Evolutionary conservation across 140 eudicot species (phyloP).

Genomic region (Ambrosia hybrid): DNA sequence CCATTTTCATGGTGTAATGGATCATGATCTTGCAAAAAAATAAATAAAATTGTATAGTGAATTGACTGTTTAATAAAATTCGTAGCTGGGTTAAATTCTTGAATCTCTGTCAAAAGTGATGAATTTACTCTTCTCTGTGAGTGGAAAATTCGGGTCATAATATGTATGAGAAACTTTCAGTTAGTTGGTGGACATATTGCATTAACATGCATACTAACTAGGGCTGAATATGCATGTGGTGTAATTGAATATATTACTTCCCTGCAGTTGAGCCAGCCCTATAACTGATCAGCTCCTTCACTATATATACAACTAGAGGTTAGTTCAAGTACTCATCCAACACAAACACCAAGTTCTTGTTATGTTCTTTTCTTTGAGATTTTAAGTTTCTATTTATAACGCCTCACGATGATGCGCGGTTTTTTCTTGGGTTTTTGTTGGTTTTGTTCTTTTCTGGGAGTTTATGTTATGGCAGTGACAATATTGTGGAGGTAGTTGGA

Average conservation of each 20-base stretch:
- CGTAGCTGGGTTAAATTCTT: background rate
- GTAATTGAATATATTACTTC: constrained; percentile 47
- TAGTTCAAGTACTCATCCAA: constrained; percentile 29
- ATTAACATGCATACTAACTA: constrained; percentile 30
- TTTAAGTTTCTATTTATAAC: constrained; percentile 8
- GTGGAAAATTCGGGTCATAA: constrained; percentile 12
- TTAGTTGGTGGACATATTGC: too few relatives aligned
- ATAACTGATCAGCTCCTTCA: constrained; percentile 1
- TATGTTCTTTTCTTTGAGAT: constrained; percentile 26
- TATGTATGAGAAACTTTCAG: constrained; percentile 28
- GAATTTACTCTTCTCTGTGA: background rate
- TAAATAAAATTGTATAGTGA: too few relatives aligned
- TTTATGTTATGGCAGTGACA: constrained; percentile 31
- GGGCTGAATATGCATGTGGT: constrained; percentile 20
- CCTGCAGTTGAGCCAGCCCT: constrained; percentile 18
- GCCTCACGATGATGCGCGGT: constrained; percentile 11
- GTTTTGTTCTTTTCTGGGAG: constrained; percentile 35
- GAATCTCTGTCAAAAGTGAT: background rate
- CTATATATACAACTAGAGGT: constrained; percentile 29
- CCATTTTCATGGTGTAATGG: background rate
- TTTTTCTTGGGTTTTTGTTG: constrained; percentile 38
- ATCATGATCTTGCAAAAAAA: too few relatives aligned
- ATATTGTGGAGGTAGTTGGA: constrained; percentile 65
- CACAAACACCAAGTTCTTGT: constrained; percentile 19
- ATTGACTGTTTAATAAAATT: constrained; percentile 13